phyloP scores from a whole-genome alignment of 176 grass and related monocot species.

The Dendrocalamus sinicus region DNA sequence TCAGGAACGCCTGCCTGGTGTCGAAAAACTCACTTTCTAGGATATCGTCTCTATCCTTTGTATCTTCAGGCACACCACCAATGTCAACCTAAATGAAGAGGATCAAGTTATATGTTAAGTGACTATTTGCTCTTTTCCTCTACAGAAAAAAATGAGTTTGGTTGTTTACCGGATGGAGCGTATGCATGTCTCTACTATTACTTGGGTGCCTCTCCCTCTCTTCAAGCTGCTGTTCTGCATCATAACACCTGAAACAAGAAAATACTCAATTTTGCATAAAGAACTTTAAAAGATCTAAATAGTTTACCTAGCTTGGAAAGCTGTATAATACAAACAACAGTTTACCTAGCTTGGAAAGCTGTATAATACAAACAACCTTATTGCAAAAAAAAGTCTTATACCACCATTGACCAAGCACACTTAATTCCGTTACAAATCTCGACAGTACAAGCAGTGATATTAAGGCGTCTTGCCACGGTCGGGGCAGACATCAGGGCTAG shows the following conservation, averaged over 20 bases:
- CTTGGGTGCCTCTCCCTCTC: constrained; percentile 81
- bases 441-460: not conserved
- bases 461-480: not conserved
- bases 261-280: constrained; percentile 22
- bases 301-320: constrained; percentile 11
- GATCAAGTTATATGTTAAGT: constrained; percentile 36
- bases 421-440: not conserved
- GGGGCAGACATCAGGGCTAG: not conserved
- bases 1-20: constrained; percentile 93
- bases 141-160: constrained; percentile 2
- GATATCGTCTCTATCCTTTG: constrained; percentile 97
- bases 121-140: constrained; percentile 10
- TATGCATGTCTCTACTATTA: constrained; percentile 81
- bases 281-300: constrained; percentile 8
- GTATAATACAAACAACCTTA: constrained; percentile 7
- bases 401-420: constrained; percentile 4
- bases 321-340: not conserved
- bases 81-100: constrained; percentile 74
- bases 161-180: constrained; percentile 75
- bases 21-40: constrained; percentile 99
- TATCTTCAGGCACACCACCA: constrained; percentile 66
- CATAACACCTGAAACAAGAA: constrained; percentile 74
- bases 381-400: not conserved
- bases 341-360: constrained; percentile 13
- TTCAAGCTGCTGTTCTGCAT: constrained; percentile 72